Evolutionary conservation across 2,329 filamentous ascomycete species (phyloP).

Genomic region (Sarocladiaceae sp.): DNA sequence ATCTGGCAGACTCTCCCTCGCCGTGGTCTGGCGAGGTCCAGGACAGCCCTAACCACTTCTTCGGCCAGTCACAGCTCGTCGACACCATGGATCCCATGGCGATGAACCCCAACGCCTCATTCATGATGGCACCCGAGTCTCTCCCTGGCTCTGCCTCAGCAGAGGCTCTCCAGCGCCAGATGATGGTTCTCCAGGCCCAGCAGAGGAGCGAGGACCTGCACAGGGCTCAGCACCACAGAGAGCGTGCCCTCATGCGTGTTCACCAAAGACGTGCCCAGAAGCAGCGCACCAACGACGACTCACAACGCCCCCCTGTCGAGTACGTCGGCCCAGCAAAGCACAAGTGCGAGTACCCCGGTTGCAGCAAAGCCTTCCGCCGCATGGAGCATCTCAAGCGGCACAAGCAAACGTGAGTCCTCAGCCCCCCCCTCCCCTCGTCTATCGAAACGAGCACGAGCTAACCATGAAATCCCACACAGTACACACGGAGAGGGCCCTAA

Average conservation of each 20-base stretch:
- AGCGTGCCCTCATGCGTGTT: conserved; percentile 17
- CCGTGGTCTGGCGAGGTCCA: conserved; percentile 31
- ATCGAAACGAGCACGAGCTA: not conserved
- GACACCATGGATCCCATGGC: conserved; percentile 27
- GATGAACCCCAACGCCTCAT: conserved; percentile 19
- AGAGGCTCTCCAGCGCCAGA: conserved; percentile 26
- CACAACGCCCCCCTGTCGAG: conserved; percentile 19
- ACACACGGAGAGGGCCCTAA: conserved; percentile 33
- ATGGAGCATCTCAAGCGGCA: conserved; percentile 53
- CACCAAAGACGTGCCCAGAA: conserved; percentile 30
- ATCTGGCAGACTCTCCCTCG: conserved; percentile 29
- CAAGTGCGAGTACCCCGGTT: conserved; percentile 40
- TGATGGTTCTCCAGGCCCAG: conserved; percentile 35
- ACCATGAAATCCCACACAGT: conserved; percentile 13
- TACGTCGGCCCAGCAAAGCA: conserved; percentile 33
- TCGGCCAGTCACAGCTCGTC: conserved; percentile 24
- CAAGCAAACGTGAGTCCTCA: conserved; percentile 39
- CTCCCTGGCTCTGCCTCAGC: conserved; percentile 1
- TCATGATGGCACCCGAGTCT: conserved; percentile 4
- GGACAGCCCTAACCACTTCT: conserved; percentile 35
- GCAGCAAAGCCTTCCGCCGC: conserved; percentile 42
- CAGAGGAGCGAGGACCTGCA: conserved; percentile 39
- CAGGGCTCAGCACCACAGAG: conserved; percentile 3
- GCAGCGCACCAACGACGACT: conserved; percentile 11
- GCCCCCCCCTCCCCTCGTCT: not conserved